Evolutionary conservation across 2,329 filamentous ascomycete genomes (phyloP).

Genomic region (Botrytis elliptica): DNA sequence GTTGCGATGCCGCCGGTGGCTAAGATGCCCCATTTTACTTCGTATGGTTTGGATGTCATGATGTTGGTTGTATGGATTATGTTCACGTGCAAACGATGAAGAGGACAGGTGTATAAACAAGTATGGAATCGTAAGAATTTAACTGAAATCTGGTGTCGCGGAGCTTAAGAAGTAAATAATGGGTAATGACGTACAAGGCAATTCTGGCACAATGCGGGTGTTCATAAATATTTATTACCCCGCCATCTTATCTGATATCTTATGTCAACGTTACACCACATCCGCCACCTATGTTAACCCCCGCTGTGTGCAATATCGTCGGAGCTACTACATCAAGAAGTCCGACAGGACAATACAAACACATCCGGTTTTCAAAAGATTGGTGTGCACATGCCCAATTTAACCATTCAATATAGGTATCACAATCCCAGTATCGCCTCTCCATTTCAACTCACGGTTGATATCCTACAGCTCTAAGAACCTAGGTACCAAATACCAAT

Average conservation of each 20-base stretch:
- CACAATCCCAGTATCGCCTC: background rate
- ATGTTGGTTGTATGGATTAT: constrained; percentile 1
- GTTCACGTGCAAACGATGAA: background rate
- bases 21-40: constrained; percentile 39
- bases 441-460: background rate
- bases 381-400: background rate
- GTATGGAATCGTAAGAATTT: too few relatives aligned
- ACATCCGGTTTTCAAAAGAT: background rate
- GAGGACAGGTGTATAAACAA: background rate
- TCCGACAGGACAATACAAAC: background rate
- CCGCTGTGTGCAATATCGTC: background rate
- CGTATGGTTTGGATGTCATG: constrained; percentile 35
- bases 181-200: constrained; percentile 4
- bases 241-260: background rate
- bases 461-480: background rate
- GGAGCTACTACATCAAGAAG: background rate
- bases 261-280: background rate
- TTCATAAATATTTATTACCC: constrained; percentile 2
- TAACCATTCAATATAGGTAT: background rate
- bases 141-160: background rate
- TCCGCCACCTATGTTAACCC: background rate
- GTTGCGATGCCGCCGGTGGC: constrained; percentile 42
- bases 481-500: background rate
- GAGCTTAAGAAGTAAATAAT: background rate
- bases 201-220: background rate